Evolutionary conservation across 2,329 filamentous ascomycete species (phyloP).

Genomic region (Lecanicillium sp.): DNA sequence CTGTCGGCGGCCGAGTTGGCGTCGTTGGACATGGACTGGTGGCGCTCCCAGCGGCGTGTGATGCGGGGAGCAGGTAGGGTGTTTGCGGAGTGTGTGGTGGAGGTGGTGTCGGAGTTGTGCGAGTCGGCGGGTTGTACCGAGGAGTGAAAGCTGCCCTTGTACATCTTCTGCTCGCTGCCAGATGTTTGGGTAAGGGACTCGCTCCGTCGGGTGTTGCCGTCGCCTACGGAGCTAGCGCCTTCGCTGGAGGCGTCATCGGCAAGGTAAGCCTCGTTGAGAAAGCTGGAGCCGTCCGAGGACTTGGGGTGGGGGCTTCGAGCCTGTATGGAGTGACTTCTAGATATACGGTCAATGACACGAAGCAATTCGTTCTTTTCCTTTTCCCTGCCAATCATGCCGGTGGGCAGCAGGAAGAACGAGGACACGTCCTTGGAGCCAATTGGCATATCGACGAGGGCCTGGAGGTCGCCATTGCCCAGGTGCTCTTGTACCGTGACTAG

Average conservation of each 20-base stretch:
- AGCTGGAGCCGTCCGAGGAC: constrained; percentile 47
- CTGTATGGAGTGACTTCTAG: constrained; percentile 53
- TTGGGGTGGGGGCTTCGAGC: constrained; percentile 37
- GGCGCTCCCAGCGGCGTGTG: constrained; percentile 45
- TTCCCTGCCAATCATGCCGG: constrained; percentile 72
- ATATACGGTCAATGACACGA: constrained; percentile 69
- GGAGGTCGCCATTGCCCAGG: constrained; percentile 66
- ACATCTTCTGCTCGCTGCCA: constrained; percentile 34
- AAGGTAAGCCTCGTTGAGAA: constrained; percentile 46
- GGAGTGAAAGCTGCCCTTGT: constrained; percentile 34
- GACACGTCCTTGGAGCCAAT: constrained; percentile 83
- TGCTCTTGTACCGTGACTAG: constrained; percentile 67
- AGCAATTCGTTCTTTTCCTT: constrained; percentile 66
- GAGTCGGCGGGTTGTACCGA: constrained; percentile 36
- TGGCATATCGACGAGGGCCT: constrained; percentile 65
- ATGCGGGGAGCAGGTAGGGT: constrained; percentile 27
- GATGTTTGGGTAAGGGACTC: constrained; percentile 43
- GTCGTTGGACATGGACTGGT: constrained; percentile 46
- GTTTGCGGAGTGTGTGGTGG: constrained; percentile 37
- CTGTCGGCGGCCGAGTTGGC: constrained; percentile 41
- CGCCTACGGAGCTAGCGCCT: constrained; percentile 50
- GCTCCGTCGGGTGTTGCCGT: constrained; percentile 41
- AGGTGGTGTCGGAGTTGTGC: constrained; percentile 40
- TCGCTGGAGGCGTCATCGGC: constrained; percentile 53
- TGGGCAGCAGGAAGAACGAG: constrained; percentile 84